Evolutionary conservation across 768 basidiomycete genomes (phyloP), one percentile per base, ranked within the genome.

Genomic region (Strobilomyces echinocephalus): DNA sequence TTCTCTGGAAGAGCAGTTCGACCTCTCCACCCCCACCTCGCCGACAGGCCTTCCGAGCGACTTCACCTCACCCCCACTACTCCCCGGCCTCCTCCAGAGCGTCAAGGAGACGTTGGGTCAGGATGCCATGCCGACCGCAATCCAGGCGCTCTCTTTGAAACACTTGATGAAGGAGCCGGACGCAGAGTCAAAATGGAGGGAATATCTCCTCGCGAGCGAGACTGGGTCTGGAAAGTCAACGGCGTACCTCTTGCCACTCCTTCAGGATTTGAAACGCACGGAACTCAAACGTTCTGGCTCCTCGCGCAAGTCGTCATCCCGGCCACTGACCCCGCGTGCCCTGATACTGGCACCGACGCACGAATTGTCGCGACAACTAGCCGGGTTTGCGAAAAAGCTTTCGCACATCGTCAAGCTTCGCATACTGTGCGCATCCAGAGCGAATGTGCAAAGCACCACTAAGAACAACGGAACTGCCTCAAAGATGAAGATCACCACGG

Each of bases 181-280:
- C 33, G 30, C 41, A 15, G 60, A 48, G 34, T 35, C 56, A 14
- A 60, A 49, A 26, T 58, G 54, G 61, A 69, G 54, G 43, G 74
- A 82, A 45, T 85, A 78, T 58, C 78, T 95, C 7, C 76, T 95
- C 1, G 93, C 91, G 0, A 85, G 88, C 0, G 92, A 95, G 69
- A 95, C 91, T 0, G 93, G 94, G 15, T 92, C 91, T 0, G 93
- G 92, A 1, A 95, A 95, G 72, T 92, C 88, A 2, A 80, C 95
- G 28, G 93, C 94, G 1, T 95, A 94, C 68, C 79, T 95, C 40
- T 77, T 95, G 6, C 93, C 93, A 0, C 69, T 95, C 50, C 75
- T 95, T 2, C 88, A 95, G 58, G 73, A 79, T 57, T 74, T 95
- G 65, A 95, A 95, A 67, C 65, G 72, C 45, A 73, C 79, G 3